phyloP scores from a whole-genome alignment of 805 yeast species.

The Metschnikowia kunwiensis region DNA sequence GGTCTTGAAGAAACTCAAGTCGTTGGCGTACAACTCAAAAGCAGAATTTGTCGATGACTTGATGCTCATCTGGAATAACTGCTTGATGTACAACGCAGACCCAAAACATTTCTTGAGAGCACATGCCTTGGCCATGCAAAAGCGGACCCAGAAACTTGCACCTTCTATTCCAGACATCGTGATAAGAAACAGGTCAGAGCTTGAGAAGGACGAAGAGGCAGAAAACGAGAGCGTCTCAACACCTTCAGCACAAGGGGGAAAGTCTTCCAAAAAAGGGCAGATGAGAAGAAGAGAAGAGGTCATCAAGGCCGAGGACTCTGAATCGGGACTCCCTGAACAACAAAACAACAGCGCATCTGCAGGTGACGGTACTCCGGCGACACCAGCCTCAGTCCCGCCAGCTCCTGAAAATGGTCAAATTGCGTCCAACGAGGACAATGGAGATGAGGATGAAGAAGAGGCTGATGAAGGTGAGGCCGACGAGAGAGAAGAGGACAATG shows the following conservation, averaged over 20 bases:
- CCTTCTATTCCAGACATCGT: conserved; percentile 89
- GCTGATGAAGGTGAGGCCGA: conserved; percentile 33
- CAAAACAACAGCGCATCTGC: conserved; percentile 6
- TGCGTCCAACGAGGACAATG: conserved; percentile 24
- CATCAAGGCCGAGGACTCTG: conserved; percentile 27
- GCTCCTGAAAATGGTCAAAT: conserved; percentile 13
- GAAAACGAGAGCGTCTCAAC: conserved; percentile 24
- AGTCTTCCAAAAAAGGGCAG: conserved; percentile 38
- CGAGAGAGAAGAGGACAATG: conserved; percentile 40
- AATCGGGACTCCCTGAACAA: conserved; percentile 1
- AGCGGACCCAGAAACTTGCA: conserved; percentile 68
- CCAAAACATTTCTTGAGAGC: conserved; percentile 88
- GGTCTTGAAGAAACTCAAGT: conserved; percentile 83
- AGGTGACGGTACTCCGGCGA: conserved; percentile 13
- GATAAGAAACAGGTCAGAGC: conserved; percentile 67
- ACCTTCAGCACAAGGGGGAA: conserved; percentile 29
- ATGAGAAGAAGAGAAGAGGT: conserved; percentile 37
- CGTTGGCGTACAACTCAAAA: conserved; percentile 78
- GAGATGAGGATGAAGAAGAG: conserved; percentile 46
- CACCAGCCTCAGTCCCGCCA: conserved; percentile 10
- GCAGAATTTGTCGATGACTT: conserved; percentile 91
- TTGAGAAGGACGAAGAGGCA: conserved; percentile 59
- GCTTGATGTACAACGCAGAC: conserved; percentile 89
- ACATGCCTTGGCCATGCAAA: conserved; percentile 96
- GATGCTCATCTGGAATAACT: conserved; percentile 93